Base-by-base conservation (phyloP, 192 early-diverging fungal species). In the Dispira simplex region DNA sequence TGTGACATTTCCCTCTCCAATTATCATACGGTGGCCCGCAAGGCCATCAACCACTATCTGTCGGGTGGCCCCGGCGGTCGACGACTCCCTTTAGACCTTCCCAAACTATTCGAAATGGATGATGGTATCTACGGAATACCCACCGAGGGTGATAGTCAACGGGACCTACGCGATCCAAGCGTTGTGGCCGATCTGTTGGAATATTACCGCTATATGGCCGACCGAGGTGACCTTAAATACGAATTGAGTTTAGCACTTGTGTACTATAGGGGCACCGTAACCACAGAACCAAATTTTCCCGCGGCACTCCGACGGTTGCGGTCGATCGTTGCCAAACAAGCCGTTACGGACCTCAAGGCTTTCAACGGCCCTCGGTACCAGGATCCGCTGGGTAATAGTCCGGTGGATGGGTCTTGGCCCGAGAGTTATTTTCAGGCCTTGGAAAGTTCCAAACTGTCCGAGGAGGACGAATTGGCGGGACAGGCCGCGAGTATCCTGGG, bases 111-210 rank as follows among this genome's bases (percentile, higher is more conserved):
- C 8, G 90, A 92, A 55, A 74, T 83, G 1, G 74, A 84, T 48
- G 91, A 90, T 39, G 93, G 96, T 18, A 78, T 89, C 0, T 99
- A 87, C 70, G 94, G 96, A 8, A 79, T 84, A 63, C 87, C 84
- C 26, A 88, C 93, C 3, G 84, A 74, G 67, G 80, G 69, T 67
- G 63, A 60, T 64, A 45, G 45, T n/a, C 5, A 2, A 25, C 59
- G n/a, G 10, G 26, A 53, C 43, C 65, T 60, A 44, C 77, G 73
- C 6, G 77, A 81, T 64, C 82, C 77, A 45, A 75, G 65, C 26
- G 69, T 76, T 43, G 76, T 81, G 59, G 81, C 81, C n/a, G 93
- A 94, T 65, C 73, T 91, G n/a, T 67, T 93, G 5, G 79, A 86
- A 49, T 87, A 83, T 69, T 85, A 83, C 71, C 78, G 81, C 9